These are phyloP conservation scores for Phialemoniopsis sp. DNA, from an alignment of 2,329 filamentous ascomycete genomes.

Conservation along the genomic window DNA sequence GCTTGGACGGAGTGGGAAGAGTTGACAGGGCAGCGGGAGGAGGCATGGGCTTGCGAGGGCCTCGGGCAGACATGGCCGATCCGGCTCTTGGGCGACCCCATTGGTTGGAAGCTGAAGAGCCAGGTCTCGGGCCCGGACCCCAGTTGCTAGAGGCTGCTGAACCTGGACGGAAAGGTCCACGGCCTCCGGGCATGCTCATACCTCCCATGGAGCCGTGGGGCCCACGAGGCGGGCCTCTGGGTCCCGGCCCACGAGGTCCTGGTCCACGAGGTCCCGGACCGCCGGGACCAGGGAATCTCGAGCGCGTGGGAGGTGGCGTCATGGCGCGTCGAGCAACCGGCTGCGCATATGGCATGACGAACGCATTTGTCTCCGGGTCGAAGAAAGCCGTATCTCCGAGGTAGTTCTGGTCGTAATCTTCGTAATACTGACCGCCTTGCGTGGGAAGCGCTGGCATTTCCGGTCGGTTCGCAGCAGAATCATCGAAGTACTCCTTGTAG, in stretches of 20 bases:
- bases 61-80: slow-evolving; percentile 44
- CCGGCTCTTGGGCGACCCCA: slow-evolving; percentile 42
- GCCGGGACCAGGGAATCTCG: slow-evolving; percentile 32
- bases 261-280: slow-evolving; percentile 22
- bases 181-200: slow-evolving; percentile 41
- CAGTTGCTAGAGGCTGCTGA: slow-evolving; percentile 21
- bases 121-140: slow-evolving; percentile 48
- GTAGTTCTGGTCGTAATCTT: slow-evolving; percentile 71
- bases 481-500: slow-evolving; percentile 99
- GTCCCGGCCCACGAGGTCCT: slow-evolving; percentile 13
- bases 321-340: slow-evolving; percentile 86
- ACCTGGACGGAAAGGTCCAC: slow-evolving; percentile 23
- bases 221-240: slow-evolving; percentile 3
- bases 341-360: slow-evolving; percentile 79
- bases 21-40: slow-evolving; percentile 71
- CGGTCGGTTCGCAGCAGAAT: slow-evolving; percentile 52
- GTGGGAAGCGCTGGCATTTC: slow-evolving; percentile 34
- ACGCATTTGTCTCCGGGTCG: slow-evolving; percentile 64
- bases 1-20: slow-evolving; percentile 79
- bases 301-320: slow-evolving; percentile 76
- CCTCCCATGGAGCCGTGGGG: slow-evolving; percentile 44
- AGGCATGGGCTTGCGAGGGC: slow-evolving; percentile 47
- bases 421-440: slow-evolving; percentile 52
- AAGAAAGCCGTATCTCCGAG: slow-evolving; percentile 62
- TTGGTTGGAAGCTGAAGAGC: slow-evolving; percentile 53